A percentile compares a stretch with the other conserved stretches of the same genome.
Evolutionary conservation across 441 rosid species (phyloP).

Genomic region (Bruguiera hainesii): DNA sequence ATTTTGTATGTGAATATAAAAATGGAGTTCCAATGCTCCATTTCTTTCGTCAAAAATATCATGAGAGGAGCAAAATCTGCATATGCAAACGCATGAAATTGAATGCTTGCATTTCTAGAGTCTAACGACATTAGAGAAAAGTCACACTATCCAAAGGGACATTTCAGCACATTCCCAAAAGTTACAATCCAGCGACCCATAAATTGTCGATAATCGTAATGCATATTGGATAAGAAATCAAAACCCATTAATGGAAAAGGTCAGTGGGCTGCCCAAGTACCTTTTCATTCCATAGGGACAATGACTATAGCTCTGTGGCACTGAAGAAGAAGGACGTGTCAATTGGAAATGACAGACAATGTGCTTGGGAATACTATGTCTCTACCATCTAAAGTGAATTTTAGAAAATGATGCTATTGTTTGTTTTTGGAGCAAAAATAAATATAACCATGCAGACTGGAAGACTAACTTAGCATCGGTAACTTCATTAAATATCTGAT

Average conservation of each 20-base stretch:
- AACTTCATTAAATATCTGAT: too few relatives aligned
- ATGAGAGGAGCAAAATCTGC: background rate
- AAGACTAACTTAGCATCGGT: background rate
- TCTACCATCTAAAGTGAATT: background rate
- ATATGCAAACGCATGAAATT: background rate
- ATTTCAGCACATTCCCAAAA: background rate
- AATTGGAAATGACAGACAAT: too few relatives aligned
- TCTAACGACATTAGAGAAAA: background rate
- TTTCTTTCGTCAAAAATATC: background rate
- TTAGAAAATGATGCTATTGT: background rate
- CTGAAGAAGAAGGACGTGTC: too few relatives aligned
- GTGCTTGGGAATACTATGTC: too few relatives aligned
- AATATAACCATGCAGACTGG: background rate
- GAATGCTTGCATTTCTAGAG: background rate
- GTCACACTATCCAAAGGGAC: background rate
- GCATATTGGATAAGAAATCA: too few relatives aligned
- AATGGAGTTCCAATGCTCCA: conserved; percentile 5
- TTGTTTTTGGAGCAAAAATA: background rate
- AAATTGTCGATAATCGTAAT: too few relatives aligned
- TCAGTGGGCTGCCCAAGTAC: too few relatives aligned
- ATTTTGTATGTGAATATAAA: conserved; percentile 4
- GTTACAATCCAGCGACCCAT: background rate
- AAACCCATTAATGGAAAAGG: too few relatives aligned
- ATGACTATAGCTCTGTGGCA: too few relatives aligned
- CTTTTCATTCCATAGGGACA: too few relatives aligned